A percentile compares a stretch with the other conserved stretches of the same genome.
These are phyloP conservation scores for Stachybotrys elegans DNA, from an alignment of 2,329 filamentous ascomycete genomes.

Conservation along the genomic window DNA sequence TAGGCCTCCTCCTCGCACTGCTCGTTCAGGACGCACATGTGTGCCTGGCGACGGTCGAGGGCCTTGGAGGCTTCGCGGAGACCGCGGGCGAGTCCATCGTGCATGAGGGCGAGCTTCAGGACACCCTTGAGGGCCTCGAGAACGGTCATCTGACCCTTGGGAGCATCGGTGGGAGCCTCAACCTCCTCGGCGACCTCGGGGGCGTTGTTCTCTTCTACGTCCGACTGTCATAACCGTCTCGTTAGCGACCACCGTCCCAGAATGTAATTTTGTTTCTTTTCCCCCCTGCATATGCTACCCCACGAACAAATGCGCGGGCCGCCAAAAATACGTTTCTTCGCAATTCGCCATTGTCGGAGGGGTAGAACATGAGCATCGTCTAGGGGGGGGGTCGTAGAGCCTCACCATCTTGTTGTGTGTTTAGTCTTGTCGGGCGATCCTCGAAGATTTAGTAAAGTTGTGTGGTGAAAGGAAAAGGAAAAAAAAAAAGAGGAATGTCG, in stretches of 20 bases:
- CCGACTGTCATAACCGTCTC: conserved; percentile 61
- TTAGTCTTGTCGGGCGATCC: conserved; percentile 59
- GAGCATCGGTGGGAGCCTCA: conserved; percentile 89
- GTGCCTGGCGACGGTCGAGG: conserved; percentile 95
- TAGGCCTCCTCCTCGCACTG: conserved; percentile 99
- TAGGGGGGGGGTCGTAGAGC: conserved; percentile 15
- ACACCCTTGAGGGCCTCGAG: conserved; percentile 98
- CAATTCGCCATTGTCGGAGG: no score
- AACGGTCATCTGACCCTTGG: conserved; percentile 94
- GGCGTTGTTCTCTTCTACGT: conserved; percentile 99
- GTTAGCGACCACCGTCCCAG: no score
- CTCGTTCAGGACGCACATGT: conserved; percentile 99
- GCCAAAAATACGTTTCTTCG: no score
- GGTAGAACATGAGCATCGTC: no score
- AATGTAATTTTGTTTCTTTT: conserved; percentile 1
- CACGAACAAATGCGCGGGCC: not conserved
- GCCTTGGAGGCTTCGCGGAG: conserved; percentile 98
- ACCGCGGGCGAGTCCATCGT: conserved; percentile 98
- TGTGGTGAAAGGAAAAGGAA: conserved; percentile 19
- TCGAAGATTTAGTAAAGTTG: conserved; percentile 53
- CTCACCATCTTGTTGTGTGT: conserved; percentile 59
- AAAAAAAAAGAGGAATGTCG: conserved; percentile 16
- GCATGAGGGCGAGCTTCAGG: conserved; percentile 96
- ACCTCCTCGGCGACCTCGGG: conserved; percentile 84
- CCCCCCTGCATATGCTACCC: not conserved